Base-by-base conservation (phyloP, 2,329 filamentous ascomycete species). In the Fusarium pseudograminearum region DNA sequence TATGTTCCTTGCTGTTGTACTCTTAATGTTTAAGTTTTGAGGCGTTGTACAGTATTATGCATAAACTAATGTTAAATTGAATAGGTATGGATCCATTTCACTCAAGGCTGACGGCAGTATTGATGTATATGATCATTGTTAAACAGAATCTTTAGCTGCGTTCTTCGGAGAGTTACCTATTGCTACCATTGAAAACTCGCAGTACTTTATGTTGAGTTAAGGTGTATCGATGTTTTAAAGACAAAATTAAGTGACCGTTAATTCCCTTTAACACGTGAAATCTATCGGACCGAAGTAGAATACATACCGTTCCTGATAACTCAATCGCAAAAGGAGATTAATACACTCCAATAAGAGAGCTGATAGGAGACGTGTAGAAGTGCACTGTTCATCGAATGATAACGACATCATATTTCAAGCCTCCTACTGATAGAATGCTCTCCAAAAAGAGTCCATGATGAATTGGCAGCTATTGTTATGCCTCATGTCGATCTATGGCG, bases 71-170 rank as follows among this genome's bases (percentile, higher is more conserved):
- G 22, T 44, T 22, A 12, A 24, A 16, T 24, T 12, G 1, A 41
- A 15, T 14, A 41, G 4, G 3, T 3, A 24, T 24, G 14, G 2
- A 7, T 3, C 6, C 15, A 3, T 4, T 8, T 9, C 9, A 26
- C 9, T 12, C 1, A 18, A 18, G 2, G 5, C 18, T 10, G 9
- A 44, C 15, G 15, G 5, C 5, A 11, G 22, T 18, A 26, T 24
- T 16, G 14, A 18, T 18, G 40, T 6, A 5, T 11, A 44, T 15
- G 8, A 18, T 7, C 3, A 7, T 18, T 26, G 2, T 22, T 20
- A 4, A 31, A 16, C 15, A 47, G 10, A 2, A 16, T 9, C 0
- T 5, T 11, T 5, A 16, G 11, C 4, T n/a, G 4, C 2, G 0
- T 18, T 18, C 8, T 12, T 9, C 4, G 9, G 3, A 47, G 14